These are phyloP conservation scores for Penicillium simplicissimum DNA, from an alignment of 495 filamentous ascomycete genomes.

Conservation along the genomic window DNA sequence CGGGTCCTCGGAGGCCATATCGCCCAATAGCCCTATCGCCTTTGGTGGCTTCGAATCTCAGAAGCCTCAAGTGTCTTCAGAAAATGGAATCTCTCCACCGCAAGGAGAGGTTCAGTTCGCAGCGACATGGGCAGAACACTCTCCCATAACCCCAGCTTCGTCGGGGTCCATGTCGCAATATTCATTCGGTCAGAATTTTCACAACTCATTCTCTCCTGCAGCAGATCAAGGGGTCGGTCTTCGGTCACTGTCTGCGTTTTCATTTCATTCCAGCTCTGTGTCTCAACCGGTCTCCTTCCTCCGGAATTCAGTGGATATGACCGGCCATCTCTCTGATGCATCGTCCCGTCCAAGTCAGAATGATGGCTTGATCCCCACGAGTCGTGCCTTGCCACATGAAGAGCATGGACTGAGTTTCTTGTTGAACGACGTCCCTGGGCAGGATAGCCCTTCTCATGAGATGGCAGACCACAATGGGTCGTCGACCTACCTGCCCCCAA, in stretches of 20 bases:
- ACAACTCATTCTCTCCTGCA: conserved; percentile 27
- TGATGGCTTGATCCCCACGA: conserved; percentile 8
- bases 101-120: conserved; percentile 21
- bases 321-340: conserved; percentile 12
- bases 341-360: conserved; percentile 6
- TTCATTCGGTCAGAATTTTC: conserved; percentile 25
- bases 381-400: conserved; percentile 1
- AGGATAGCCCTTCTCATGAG: background rate
- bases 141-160: conserved; percentile 20
- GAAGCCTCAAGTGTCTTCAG: conserved; percentile 26
- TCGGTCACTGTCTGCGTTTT: conserved; percentile 33
- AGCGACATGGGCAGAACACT: conserved; percentile 30
- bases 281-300: conserved; percentile 42
- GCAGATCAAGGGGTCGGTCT: conserved; percentile 35
- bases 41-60: conserved; percentile 30
- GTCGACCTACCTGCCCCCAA: conserved; percentile 7
- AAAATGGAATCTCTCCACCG: conserved; percentile 24
- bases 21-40: conserved; percentile 18
- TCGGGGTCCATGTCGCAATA: conserved; percentile 21
- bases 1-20: conserved; percentile 18
- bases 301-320: conserved; percentile 30
- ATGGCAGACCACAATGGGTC: background rate
- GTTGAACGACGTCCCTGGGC: background rate
- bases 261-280: conserved; percentile 32
- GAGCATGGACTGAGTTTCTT: conserved; percentile 11